phyloP scores from a whole-genome alignment of 108 stramenopile species.

The Fistulifera pelliculosa region DNA sequence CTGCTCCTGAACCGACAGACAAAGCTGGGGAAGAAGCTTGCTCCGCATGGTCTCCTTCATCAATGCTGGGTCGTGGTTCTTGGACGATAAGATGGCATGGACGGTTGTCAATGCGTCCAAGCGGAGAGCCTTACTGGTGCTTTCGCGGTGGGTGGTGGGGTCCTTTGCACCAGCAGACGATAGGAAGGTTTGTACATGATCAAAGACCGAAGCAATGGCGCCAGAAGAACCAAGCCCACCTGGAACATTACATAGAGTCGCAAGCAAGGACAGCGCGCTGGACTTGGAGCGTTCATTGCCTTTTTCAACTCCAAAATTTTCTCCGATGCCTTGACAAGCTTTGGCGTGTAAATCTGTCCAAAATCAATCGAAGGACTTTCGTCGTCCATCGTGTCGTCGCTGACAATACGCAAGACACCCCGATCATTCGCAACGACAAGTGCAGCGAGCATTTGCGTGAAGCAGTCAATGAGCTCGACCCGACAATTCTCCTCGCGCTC shows the following conservation, averaged over 20 bases:
- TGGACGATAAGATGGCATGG: constrained; percentile 49
- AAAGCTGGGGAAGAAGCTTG: constrained; percentile 59
- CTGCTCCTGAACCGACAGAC: constrained; percentile 71
- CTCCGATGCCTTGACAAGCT: constrained; percentile 68
- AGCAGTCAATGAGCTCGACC: constrained; percentile 86
- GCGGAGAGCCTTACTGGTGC: constrained; percentile 77
- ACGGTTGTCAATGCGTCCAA: constrained; percentile 87
- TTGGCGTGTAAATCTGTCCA: constrained; percentile 43
- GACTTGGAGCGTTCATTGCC: constrained; percentile 75
- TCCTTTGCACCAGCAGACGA: constrained; percentile 15
- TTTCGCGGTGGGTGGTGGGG: constrained; percentile 24
- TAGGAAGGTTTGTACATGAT: constrained; percentile 52
- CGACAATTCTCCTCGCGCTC: constrained; percentile 99
- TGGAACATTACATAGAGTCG: constrained; percentile 60
- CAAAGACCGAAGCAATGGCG: constrained; percentile 60
- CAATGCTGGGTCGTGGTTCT: constrained; percentile 48
- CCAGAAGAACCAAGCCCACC: constrained; percentile 67
- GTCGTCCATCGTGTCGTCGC: constrained; percentile 30
- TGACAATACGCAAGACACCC: constrained; percentile 11
- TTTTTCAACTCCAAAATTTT: constrained; percentile 75
- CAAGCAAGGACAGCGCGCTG: constrained; percentile 56
- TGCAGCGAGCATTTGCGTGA: constrained; percentile 68
- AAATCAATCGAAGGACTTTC: constrained; percentile 40
- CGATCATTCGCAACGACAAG: constrained; percentile 38
- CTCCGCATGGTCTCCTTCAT: constrained; percentile 37